Conservation (phyloP, 768 basidiomycete genomes). For the Nidularia pulvinata region DNA sequence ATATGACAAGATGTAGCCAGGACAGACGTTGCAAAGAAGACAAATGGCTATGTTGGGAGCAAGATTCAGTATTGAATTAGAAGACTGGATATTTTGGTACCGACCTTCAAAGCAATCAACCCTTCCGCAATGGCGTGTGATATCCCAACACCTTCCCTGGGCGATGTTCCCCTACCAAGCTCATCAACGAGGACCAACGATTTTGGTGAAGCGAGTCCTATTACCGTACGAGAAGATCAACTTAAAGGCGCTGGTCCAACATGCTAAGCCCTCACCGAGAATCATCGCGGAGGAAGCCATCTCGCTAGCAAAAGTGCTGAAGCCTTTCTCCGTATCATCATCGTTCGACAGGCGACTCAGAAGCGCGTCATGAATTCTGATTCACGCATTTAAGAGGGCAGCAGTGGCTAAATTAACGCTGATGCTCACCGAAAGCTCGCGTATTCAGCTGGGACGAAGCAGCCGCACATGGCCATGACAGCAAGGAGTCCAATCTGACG, state of each 20-base stretch:
- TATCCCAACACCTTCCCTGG: conserved; percentile 79
- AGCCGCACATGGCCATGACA: conserved; percentile 88
- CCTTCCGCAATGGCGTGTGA: conserved; percentile 84
- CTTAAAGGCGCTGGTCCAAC: background rate
- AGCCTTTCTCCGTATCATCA: conserved; percentile 84
- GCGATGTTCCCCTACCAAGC: conserved; percentile 89
- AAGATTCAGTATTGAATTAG: background rate
- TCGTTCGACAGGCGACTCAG: conserved; percentile 92
- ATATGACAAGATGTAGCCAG: background rate
- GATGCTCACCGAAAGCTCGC: conserved; percentile 74
- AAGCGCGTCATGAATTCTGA: conserved; percentile 79
- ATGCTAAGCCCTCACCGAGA: conserved; percentile 45
- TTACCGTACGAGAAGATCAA: background rate
- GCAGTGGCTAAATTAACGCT: background rate
- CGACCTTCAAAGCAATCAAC: conserved; percentile 70
- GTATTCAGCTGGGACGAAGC: conserved; percentile 93
- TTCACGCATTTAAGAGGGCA: background rate
- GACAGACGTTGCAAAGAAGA: conserved; percentile 87
- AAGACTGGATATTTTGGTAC: conserved; percentile 5
- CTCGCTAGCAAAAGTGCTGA: conserved; percentile 96
- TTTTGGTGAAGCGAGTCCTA: conserved; percentile 68
- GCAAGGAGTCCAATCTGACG: conserved; percentile 83
- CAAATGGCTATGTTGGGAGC: conserved; percentile 57
- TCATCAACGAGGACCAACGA: conserved; percentile 92
- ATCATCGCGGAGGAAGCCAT: conserved; percentile 95